A percentile compares a stretch with the other conserved stretches of the same genome.
phyloP scores from a whole-genome alignment of 2,329 filamentous ascomycete species.

The Neofusicoccum cordaticola region DNA sequence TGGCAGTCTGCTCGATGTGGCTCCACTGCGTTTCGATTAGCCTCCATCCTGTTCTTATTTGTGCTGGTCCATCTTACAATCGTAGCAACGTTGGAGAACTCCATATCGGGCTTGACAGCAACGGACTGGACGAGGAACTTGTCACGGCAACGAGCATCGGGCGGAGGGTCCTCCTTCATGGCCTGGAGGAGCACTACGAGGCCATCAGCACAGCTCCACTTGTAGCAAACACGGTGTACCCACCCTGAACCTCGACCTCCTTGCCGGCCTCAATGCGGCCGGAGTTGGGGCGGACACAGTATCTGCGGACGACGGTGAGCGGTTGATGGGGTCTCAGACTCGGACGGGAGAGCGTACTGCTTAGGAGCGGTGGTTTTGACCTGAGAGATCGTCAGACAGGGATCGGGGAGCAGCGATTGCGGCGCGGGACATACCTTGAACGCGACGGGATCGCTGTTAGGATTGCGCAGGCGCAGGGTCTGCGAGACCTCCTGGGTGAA shows the following conservation, averaged over 20 bases:
- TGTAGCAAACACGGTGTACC: background rate
- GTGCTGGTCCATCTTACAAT: slow-evolving; percentile 60
- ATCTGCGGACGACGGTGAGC: slow-evolving; percentile 55
- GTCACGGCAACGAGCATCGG: slow-evolving; percentile 87
- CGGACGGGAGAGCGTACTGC: slow-evolving; percentile 65
- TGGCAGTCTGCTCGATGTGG: slow-evolving; percentile 69
- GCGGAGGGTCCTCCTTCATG: slow-evolving; percentile 91
- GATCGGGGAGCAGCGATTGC: background rate
- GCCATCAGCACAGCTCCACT: background rate
- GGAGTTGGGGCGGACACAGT: slow-evolving; percentile 96
- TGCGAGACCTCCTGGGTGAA: slow-evolving; percentile 65
- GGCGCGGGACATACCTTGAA: slow-evolving; percentile 55
- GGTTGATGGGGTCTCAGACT: background rate
- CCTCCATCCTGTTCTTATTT: slow-evolving; percentile 20
- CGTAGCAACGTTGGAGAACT: slow-evolving; percentile 74
- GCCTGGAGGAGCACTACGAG: slow-evolving; percentile 83
- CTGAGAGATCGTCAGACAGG: slow-evolving; percentile 46
- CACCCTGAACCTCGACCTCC: slow-evolving; percentile 90
- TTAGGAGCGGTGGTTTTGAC: slow-evolving; percentile 99
- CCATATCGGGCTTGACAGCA: slow-evolving; percentile 76
- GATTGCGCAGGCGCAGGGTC: slow-evolving; percentile 58
- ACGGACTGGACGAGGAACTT: slow-evolving; percentile 97
- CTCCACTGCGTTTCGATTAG: slow-evolving; percentile 60
- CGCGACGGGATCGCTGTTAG: slow-evolving; percentile 57
- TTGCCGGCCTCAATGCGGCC: slow-evolving; percentile 89